A percentile compares a stretch with the other conserved stretches of the same genome.
These are phyloP conservation scores for Vaccinium vitisidaea DNA, from an alignment of 148 eudicot species.

Conservation along the genomic window DNA sequence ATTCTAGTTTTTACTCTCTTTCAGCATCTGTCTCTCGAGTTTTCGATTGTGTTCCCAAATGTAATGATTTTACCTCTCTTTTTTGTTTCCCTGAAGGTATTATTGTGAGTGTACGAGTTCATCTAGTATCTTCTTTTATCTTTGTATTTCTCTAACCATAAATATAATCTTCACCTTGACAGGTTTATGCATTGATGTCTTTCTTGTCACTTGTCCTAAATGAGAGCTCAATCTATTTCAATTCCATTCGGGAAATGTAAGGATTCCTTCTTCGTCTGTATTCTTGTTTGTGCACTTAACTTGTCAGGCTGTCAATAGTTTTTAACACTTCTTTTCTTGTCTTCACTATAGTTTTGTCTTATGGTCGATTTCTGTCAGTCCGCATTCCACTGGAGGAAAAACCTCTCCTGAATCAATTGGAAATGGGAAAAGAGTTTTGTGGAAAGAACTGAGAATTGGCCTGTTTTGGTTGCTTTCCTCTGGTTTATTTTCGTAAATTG, in stretches of 20 bases:
- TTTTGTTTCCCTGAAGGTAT: background rate
- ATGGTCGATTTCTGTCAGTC: background rate
- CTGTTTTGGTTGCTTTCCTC: background rate
- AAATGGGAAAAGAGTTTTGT: background rate
- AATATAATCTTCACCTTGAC: slow-evolving; percentile 23
- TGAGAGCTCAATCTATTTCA: slow-evolving; percentile 74
- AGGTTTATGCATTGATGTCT: slow-evolving; percentile 95
- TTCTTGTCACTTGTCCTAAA: slow-evolving; percentile 74
- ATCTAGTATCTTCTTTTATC: background rate
- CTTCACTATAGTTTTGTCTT: background rate
- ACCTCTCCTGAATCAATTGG: background rate
- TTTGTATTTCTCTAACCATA: slow-evolving; percentile 5
- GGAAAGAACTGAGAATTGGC: background rate
- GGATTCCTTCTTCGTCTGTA: slow-evolving; percentile 12
- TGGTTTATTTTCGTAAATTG: background rate
- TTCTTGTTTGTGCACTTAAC: background rate
- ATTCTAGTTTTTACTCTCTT: background rate
- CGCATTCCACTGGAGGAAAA: background rate
- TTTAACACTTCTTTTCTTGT: background rate
- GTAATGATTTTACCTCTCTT: background rate
- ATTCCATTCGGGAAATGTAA: slow-evolving; percentile 93
- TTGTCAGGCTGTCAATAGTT: background rate
- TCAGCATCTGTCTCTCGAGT: background rate
- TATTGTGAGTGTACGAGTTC: background rate
- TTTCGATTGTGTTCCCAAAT: background rate